Evolutionary conservation across 225 moss, liverwort and hornwort species (phyloP), one percentile per base, ranked within the genome.

Genomic region (Marchantia polymorpha): DNA sequence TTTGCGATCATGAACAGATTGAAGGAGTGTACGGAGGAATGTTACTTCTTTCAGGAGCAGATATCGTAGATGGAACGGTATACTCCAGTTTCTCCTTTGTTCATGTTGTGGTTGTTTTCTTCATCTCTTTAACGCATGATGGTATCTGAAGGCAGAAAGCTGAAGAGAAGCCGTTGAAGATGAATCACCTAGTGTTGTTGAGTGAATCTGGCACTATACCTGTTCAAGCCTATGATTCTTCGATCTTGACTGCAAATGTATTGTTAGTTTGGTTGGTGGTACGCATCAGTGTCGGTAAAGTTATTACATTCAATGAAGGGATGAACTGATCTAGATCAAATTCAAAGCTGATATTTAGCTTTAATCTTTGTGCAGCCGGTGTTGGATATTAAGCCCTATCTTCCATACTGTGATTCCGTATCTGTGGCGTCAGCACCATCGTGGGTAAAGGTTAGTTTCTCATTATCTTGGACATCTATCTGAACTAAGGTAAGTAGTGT

Each of bases 51-150:
- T 99, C 97, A 60, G 97, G 97, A 75, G 93, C 91, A 76, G 97
- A 99, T 80, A 81, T 99, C 76, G 95, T 95, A 48, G 95, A 99
- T 88, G 97, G 97, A 85, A 99, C 95, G 90, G 97, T 99, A 91
- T 77, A 0, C 3, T 13, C 64, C 20, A 31, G 11, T 15, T 1
- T 19, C 8, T 6, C 31, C 12, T 67, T 23, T 67, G 26, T 67
- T 67, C 23, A 13, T 12, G 27, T 49, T 8, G 3, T 55, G 8
- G 15, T 70, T 70, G 30, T 71, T 50, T 77, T 39, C 39, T 39
- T 39, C 39, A 39, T 39, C 39, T 39, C 5, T 39, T 5, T 39
- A 39, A 39, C 39, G 39, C 39, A 39, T 39, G 39, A 39, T 39
- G 39, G 39, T 39, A 39, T 39, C 39, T 5, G 5, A 39, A 39